These are phyloP conservation scores for Coemansia furcata DNA, from an alignment of 192 early-diverging fungal genomes.

Conservation along the genomic window DNA sequence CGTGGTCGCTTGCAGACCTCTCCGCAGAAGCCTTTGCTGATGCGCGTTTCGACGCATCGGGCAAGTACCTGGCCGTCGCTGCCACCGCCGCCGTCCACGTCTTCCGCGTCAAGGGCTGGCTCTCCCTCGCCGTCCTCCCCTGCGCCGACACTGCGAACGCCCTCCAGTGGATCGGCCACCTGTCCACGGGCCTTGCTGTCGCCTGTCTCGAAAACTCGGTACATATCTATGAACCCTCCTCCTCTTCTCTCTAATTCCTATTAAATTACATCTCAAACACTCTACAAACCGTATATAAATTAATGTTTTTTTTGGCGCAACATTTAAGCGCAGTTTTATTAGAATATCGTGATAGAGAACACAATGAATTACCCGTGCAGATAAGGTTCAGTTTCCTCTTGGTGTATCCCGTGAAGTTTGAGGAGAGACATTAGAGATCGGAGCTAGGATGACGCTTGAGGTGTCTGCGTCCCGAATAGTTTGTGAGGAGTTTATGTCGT, in stretches of 20 bases:
- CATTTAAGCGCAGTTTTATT: too few species aligned
- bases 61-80: slow-evolving; percentile 79
- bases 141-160: not conserved
- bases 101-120: slow-evolving; percentile 70
- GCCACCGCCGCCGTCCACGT: slow-evolving; percentile 57
- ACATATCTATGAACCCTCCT: slow-evolving; percentile 10
- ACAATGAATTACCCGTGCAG: too few species aligned
- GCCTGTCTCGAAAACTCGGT: slow-evolving; percentile 24
- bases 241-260: not conserved
- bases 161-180: slow-evolving; percentile 12
- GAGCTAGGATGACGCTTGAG: too few species aligned
- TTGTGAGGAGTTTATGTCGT: too few species aligned
- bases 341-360: too few species aligned
- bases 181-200: slow-evolving; percentile 8
- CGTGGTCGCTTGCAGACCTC: slow-evolving; percentile 21
- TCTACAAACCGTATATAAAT: too few species aligned
- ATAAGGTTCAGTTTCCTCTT: too few species aligned
- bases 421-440: too few species aligned
- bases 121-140: slow-evolving; percentile 10
- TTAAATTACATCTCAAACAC: too few species aligned
- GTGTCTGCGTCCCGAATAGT: too few species aligned
- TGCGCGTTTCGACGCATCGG: slow-evolving; percentile 74
- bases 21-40: slow-evolving; percentile 14
- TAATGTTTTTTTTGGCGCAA: too few species aligned
- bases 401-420: too few species aligned